Percentiles rank a stretch among this genome's conserved stretches.
These are phyloP conservation scores for Neoascochyta sp. DNA, from an alignment of 2,329 filamentous ascomycete species.

Conservation along the genomic window DNA sequence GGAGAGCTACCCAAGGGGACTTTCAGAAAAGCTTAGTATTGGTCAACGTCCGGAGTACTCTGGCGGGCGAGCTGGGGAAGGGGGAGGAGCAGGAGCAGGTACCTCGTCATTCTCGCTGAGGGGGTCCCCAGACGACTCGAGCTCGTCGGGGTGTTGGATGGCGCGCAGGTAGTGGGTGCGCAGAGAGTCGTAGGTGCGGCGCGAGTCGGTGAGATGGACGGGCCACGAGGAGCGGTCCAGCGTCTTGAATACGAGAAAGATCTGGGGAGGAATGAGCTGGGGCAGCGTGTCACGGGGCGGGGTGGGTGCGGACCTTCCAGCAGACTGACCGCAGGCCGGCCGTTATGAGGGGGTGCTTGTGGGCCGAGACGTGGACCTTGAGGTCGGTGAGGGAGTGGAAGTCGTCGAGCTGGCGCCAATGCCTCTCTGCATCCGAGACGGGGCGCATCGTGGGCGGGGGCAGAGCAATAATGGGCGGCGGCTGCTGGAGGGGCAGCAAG, in stretches of 20 bases:
- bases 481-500: slow-evolving; percentile 14
- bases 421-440: slow-evolving; percentile 35
- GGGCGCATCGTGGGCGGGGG: slow-evolving; percentile 26
- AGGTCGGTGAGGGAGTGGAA: slow-evolving; percentile 37
- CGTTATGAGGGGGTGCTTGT: slow-evolving; percentile 40
- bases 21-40: slow-evolving; percentile 54
- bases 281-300: neutral
- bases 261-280: slow-evolving; percentile 47
- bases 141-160: slow-evolving; percentile 78
- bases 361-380: slow-evolving; percentile 37
- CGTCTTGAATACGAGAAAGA: slow-evolving; percentile 74
- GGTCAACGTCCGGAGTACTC: slow-evolving; percentile 39
- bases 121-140: slow-evolving; percentile 73
- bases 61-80: slow-evolving; percentile 12
- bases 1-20: slow-evolving; percentile 88
- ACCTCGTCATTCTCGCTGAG: slow-evolving; percentile 76
- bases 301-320: slow-evolving; percentile 70
- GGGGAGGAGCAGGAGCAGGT: slow-evolving; percentile 33
- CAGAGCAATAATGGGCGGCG: slow-evolving; percentile 1
- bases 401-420: slow-evolving; percentile 36
- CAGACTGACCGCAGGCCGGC: slow-evolving; percentile 79
- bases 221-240: slow-evolving; percentile 65
- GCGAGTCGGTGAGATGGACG: slow-evolving; percentile 61
- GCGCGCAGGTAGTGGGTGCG: slow-evolving; percentile 73
- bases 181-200: slow-evolving; percentile 69